Evolutionary conservation across 352 stramenopile genomes (phyloP).

Genomic region (Pythium dissotocum): DNA sequence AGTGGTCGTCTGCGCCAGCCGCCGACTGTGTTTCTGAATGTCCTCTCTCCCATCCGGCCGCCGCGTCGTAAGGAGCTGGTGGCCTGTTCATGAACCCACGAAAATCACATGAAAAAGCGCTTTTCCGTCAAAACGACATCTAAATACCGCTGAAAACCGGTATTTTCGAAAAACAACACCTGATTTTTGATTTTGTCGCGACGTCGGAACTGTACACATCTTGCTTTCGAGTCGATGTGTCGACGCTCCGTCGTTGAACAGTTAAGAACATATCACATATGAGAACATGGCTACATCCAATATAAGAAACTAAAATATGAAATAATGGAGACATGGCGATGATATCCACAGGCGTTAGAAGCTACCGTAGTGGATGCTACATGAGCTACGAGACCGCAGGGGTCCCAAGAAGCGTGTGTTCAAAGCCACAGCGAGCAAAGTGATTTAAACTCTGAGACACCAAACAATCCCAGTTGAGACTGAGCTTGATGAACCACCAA

Average conservation of each 20-base stretch:
- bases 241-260: neutral
- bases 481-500: too few relatives aligned
- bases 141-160: constrained; percentile 3
- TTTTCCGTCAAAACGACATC: neutral
- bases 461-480: too few relatives aligned
- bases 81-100: constrained; percentile 8
- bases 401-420: too few relatives aligned
- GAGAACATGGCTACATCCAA: neutral
- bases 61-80: neutral
- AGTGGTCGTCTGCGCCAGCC: constrained; percentile 7
- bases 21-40: constrained; percentile 4
- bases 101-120: constrained; percentile 6
- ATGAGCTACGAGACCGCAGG: too few relatives aligned
- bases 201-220: constrained; percentile 6
- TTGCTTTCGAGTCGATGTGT: neutral
- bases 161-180: constrained; percentile 6
- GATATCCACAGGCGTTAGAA: too few relatives aligned
- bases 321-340: too few relatives aligned
- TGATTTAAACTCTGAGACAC: too few relatives aligned
- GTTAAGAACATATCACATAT: neutral
- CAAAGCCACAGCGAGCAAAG: too few relatives aligned
- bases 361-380: too few relatives aligned
- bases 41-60: constrained; percentile 4
- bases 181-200: neutral
- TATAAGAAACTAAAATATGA: neutral